Percentiles rank a stretch among this genome's conserved stretches.
Conservation (phyloP, 257 asterid species). For the Forsythia viridissima region DNA sequence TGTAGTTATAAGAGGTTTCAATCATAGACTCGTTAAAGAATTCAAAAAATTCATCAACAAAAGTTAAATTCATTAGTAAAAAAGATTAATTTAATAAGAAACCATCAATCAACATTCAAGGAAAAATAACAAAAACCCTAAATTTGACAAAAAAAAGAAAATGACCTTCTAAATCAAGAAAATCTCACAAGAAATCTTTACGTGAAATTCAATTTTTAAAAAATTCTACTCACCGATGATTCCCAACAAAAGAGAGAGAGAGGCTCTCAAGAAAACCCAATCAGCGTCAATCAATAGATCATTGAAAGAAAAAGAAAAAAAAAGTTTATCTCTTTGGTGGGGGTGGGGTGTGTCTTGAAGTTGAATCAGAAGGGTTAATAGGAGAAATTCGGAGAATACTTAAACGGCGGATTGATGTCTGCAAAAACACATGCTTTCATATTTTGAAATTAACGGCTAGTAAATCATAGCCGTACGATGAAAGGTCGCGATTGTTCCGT, state of each 20-base stretch:
- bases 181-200: constrained; percentile 18
- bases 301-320: not conserved
- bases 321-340: constrained; percentile 19
- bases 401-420: constrained; percentile 46
- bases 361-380: constrained; percentile 13
- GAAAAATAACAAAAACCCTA: constrained; percentile 5
- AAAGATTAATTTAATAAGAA: not conserved
- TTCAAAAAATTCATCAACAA: not conserved
- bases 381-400: constrained; percentile 30
- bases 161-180: constrained; percentile 26
- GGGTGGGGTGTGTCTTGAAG: not conserved
- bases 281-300: constrained; percentile 30
- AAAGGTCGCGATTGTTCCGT: constrained; percentile 38
- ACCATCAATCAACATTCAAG: constrained; percentile 28
- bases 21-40: constrained; percentile 13
- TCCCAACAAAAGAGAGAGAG: constrained; percentile 9
- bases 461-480: constrained; percentile 47
- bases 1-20: not conserved
- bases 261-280: constrained; percentile 35
- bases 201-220: not conserved
- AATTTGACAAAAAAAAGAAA: not conserved
- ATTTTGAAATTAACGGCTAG: constrained; percentile 81
- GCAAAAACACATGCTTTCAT: constrained; percentile 9
- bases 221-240: not conserved
- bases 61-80: not conserved